These are phyloP conservation scores for Periconia sp. DNA, from an alignment of 2,329 filamentous ascomycete species.

Conservation along the genomic window DNA sequence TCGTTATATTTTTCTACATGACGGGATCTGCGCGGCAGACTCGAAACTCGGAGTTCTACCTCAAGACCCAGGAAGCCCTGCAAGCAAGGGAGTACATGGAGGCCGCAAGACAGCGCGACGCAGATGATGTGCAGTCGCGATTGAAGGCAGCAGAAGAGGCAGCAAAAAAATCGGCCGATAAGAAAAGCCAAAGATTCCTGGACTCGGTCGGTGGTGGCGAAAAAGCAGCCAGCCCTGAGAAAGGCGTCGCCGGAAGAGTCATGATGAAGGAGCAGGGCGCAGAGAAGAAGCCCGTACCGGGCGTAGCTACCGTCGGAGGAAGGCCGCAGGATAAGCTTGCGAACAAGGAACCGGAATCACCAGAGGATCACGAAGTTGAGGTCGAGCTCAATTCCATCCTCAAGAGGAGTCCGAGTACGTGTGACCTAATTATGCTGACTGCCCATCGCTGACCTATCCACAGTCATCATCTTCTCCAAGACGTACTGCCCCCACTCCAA, in stretches of 20 bases:
- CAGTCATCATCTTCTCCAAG: constrained; percentile 96
- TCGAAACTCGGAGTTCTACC: constrained; percentile 62
- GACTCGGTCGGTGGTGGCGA: constrained; percentile 46
- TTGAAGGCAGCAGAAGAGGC: constrained; percentile 72
- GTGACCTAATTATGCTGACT: background rate
- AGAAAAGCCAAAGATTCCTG: constrained; percentile 62
- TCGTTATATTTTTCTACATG: constrained; percentile 76
- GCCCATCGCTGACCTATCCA: constrained; percentile 11
- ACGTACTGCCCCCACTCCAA: constrained; percentile 87
- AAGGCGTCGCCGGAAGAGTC: background rate
- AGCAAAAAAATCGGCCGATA: constrained; percentile 71
- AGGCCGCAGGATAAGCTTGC: constrained; percentile 46
- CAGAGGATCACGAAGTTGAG: constrained; percentile 70
- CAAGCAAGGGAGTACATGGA: constrained; percentile 43
- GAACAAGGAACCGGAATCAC: constrained; percentile 56
- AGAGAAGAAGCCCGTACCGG: constrained; percentile 42
- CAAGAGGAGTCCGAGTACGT: constrained; percentile 79
- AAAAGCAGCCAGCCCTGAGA: constrained; percentile 48
- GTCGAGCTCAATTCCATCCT: constrained; percentile 77
- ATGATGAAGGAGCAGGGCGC: constrained; percentile 35
- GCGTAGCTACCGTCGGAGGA: constrained; percentile 55
- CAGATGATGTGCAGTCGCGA: constrained; percentile 64
- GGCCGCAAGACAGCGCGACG: constrained; percentile 54
- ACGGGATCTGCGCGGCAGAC: constrained; percentile 65
- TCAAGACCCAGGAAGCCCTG: constrained; percentile 61